Conservation (phyloP, 2,329 filamentous ascomycete species). For the Tolypocladium album region DNA sequence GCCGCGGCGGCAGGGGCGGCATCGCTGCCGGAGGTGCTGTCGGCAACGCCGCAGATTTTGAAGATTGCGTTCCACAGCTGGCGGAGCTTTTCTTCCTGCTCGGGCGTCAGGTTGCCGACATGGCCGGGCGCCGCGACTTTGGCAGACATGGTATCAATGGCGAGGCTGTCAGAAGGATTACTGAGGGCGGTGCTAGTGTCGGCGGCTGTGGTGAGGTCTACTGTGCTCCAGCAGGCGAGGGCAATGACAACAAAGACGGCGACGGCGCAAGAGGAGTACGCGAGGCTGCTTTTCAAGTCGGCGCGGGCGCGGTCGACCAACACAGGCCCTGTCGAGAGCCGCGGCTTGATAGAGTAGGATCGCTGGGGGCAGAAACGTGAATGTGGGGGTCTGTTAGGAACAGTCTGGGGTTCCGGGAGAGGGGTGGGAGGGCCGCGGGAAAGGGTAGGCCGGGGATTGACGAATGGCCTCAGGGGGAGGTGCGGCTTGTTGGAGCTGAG, state of each 20-base stretch:
- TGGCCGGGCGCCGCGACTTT: slow-evolving; percentile 53
- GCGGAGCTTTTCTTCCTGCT: slow-evolving; percentile 79
- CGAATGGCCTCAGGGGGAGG: background rate
- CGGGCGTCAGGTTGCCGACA: slow-evolving; percentile 75
- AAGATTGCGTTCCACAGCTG: slow-evolving; percentile 75
- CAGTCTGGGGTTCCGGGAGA: background rate
- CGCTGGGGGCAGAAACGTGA: background rate
- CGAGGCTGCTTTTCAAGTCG: slow-evolving; percentile 3
- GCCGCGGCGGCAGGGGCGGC: slow-evolving; percentile 5
- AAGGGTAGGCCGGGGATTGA: background rate
- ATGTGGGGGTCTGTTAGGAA: background rate
- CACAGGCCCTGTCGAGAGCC: background rate
- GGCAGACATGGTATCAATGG: slow-evolving; percentile 23
- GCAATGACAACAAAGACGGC: slow-evolving; percentile 2
- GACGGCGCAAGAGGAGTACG: slow-evolving; percentile 2
- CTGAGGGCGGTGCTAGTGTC: background rate
- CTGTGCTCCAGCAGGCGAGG: slow-evolving; percentile 1
- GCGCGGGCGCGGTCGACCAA: background rate
- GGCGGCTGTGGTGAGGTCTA: background rate
- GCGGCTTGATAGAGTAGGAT: background rate
- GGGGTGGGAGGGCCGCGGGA: background rate
- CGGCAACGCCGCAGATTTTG: slow-evolving; percentile 58
- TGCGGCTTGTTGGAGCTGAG: background rate
- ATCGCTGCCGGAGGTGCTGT: slow-evolving; percentile 13
- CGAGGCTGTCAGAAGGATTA: background rate